These are phyloP conservation scores for Physcia stellaris DNA, from an alignment of 495 filamentous ascomycete genomes.

Conservation along the genomic window DNA sequence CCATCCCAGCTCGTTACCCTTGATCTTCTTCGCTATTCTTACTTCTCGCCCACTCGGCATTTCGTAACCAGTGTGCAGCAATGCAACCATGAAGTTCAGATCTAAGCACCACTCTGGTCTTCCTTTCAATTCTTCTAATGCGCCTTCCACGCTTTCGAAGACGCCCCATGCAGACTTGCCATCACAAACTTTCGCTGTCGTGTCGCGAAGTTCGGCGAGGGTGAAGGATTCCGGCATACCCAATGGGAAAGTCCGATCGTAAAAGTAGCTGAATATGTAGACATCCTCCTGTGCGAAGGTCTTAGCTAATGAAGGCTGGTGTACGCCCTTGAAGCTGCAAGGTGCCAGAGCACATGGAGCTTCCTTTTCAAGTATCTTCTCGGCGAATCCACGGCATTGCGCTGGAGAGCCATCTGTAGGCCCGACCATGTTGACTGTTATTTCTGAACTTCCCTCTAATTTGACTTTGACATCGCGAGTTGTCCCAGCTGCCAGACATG, in stretches of 20 bases:
- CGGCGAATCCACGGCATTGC: conserved; percentile 79
- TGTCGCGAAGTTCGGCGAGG: conserved; percentile 68
- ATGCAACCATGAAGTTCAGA: conserved; percentile 83
- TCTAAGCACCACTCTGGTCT: conserved; percentile 88
- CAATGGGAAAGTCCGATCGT: conserved; percentile 77
- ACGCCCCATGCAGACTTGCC: conserved; percentile 65
- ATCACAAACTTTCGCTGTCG: conserved; percentile 70
- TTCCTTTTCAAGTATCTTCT: conserved; percentile 83
- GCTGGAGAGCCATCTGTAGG: conserved; percentile 54
- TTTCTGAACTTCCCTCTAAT: conserved; percentile 38
- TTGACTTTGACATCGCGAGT: conserved; percentile 51
- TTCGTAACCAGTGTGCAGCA: conserved; percentile 92
- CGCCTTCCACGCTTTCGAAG: conserved; percentile 59
- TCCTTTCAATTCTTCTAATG: conserved; percentile 55
- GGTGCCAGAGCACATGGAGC: conserved; percentile 67
- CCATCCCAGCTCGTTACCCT: conserved; percentile 93
- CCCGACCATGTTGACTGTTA: conserved; percentile 80
- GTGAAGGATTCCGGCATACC: conserved; percentile 96
- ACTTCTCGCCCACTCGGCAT: conserved; percentile 95
- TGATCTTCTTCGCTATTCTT: conserved; percentile 96
- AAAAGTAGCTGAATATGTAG: conserved; percentile 96
- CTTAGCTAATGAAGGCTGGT: conserved; percentile 84
- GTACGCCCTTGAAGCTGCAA: conserved; percentile 94
- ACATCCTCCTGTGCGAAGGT: conserved; percentile 87
- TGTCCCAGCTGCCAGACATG: conserved; percentile 79